A percentile compares a stretch with the other conserved stretches of the same genome.
These are phyloP conservation scores for Chlamydomonas sp. DNA, from an alignment of 139 green algal species.

Conservation along the genomic window DNA sequence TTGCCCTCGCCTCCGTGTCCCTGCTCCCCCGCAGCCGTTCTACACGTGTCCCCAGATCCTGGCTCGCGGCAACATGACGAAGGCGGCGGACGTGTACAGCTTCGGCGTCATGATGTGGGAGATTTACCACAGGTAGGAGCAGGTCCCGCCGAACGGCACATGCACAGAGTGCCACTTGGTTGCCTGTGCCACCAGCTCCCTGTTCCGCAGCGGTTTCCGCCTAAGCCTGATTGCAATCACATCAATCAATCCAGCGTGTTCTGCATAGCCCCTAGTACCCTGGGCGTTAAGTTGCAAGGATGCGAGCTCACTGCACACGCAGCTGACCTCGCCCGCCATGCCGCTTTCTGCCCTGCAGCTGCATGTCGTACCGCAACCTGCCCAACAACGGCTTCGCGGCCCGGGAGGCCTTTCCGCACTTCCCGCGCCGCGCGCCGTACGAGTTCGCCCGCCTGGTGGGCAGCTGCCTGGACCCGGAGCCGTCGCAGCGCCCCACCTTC, in stretches of 20 bases:
- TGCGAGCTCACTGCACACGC: neutral
- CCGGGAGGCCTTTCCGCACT: constrained; percentile 35
- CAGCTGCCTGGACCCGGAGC: constrained; percentile 24
- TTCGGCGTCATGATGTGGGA: constrained; percentile 47
- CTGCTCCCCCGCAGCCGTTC: constrained; percentile 26
- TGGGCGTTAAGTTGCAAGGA: neutral
- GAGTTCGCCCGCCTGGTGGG: constrained; percentile 17
- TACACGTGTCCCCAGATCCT: constrained; percentile 46
- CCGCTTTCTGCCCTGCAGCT: neutral
- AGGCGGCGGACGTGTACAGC: constrained; percentile 32
- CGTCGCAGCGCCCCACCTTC: constrained; percentile 18
- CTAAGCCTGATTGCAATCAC: neutral
- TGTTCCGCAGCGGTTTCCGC: too few relatives aligned
- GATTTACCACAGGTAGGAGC: constrained; percentile 3
- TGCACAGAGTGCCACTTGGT: too few relatives aligned
- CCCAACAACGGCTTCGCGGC: constrained; percentile 7
- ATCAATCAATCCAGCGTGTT: too few relatives aligned
- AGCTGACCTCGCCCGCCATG: neutral
- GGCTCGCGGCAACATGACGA: constrained; percentile 31
- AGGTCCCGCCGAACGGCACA: too few relatives aligned
- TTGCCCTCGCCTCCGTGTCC: neutral
- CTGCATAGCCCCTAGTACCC: too few relatives aligned
- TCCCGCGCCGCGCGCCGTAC: constrained; percentile 24
- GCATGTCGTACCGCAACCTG: constrained; percentile 28
- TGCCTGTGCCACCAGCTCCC: too few relatives aligned